Percentiles rank a stretch among this genome's conserved stretches.
phyloP scores from a whole-genome alignment of 148 eudicot species.

The Rheum nobile region DNA sequence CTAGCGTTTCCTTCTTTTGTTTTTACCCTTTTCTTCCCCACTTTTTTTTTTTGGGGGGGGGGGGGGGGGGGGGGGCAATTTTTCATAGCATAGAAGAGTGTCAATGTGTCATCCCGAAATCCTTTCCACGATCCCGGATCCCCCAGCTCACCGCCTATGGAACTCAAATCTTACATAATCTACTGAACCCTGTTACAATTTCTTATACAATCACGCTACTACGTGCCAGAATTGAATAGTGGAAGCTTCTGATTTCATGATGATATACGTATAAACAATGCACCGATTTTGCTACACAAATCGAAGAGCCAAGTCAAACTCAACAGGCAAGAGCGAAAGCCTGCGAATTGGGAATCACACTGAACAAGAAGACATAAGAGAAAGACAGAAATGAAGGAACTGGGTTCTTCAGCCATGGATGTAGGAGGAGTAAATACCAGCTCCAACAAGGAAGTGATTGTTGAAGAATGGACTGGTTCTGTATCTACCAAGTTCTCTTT shows the following conservation, averaged over 20 bases:
- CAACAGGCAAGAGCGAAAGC: not conserved
- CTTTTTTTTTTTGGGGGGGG: not conserved
- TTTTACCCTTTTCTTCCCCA: not conserved
- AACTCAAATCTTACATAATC: not conserved
- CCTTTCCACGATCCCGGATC: not conserved
- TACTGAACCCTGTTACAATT: not conserved
- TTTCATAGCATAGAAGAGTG: not conserved
- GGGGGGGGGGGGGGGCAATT: no score
- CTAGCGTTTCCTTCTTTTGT: constrained; percentile 1
- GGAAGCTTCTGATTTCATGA: not conserved
- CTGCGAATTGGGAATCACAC: not conserved
- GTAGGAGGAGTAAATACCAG: not conserved
- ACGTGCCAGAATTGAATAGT: not conserved
- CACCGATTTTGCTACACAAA: not conserved
- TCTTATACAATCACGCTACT: not conserved
- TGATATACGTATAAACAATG: not conserved
- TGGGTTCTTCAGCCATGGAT: not conserved
- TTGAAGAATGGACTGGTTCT: constrained; percentile 75
- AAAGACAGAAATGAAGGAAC: not conserved
- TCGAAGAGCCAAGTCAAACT: not conserved
- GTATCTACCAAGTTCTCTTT: constrained; percentile 41
- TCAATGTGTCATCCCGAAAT: not conserved
- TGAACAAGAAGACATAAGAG: not conserved
- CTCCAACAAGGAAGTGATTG: constrained; percentile 10
- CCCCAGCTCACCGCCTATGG: not conserved